Evolutionary conservation across 352 stramenopile genomes (phyloP), one percentile per base, ranked within the genome.

Genomic region (Phytophthora citrophthora): DNA sequence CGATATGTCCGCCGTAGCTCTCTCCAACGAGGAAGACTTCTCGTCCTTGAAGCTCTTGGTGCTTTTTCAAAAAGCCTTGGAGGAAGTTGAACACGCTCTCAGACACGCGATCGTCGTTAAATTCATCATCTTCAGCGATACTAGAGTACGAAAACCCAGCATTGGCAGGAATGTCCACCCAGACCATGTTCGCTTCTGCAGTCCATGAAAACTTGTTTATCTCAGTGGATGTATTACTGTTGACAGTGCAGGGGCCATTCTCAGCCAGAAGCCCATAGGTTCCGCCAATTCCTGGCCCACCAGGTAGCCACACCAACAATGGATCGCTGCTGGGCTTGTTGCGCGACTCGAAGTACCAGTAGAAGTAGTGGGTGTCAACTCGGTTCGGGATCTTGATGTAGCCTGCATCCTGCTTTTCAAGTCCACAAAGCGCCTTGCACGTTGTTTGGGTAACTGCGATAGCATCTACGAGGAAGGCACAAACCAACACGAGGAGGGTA

Each of bases 321-420:
- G 81, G 76, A 54, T 83, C 81, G 1, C 36, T 83, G 2, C 46
- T 46, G 2, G 76, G 70, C 12, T 69, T 53, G 24, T 39, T 48
- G 13, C 77, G 70, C 36, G 81, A 86, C 60, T 87, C 73, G 44
- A 81, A 83, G 63, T 80, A 86, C 81, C 81, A 90, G 49, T 86
- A 88, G 61, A 90, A 90, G 62, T 89, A 90, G 38, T 86, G 52
- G 44, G 84, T 76, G 48, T 83, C 76, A 36, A 78, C 58, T 51
- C 83, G 83, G 76, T 85, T 83, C 18, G 76, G 49, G 13, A 88
- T 62, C 47, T 73, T 61, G 50, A 88, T 78, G 58, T 84, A 88
- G 1, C 73, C 79, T 1, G 71, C 61, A 16, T 41, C 31, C 29
- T 54, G 47, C 40, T 43, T 43, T 20, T 54, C 47, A 10, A 29